A percentile compares a stretch with the other conserved stretches of the same genome.
phyloP scores from a whole-genome alignment of 2,329 filamentous ascomycete species.

The Talaromyces sp. region DNA sequence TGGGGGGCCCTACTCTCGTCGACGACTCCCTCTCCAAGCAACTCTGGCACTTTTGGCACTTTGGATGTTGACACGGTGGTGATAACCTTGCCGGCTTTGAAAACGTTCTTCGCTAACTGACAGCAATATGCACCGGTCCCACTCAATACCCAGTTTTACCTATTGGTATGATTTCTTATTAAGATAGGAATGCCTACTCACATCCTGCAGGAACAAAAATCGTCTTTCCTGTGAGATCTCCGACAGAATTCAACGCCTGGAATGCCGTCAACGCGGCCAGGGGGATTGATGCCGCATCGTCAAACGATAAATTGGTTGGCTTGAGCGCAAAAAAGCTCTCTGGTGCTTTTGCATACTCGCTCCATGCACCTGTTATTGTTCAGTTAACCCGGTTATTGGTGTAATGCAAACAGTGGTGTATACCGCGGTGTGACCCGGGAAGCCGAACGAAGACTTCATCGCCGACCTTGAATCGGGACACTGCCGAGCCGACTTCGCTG shows the following conservation, averaged over 20 bases:
- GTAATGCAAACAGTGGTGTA: background rate
- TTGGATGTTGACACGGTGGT: constrained; percentile 50
- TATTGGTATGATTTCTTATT: background rate
- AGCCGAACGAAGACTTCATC: constrained; percentile 34
- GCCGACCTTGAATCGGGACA: constrained; percentile 31
- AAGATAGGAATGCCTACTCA: constrained; percentile 10
- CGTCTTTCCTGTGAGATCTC: constrained; percentile 45
- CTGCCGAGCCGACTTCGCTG: constrained; percentile 25
- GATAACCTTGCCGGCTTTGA: constrained; percentile 46
- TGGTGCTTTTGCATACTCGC: constrained; percentile 32
- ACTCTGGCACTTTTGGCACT: constrained; percentile 39
- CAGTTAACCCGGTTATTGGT: background rate
- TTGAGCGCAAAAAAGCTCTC: constrained; percentile 33
- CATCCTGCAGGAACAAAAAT: constrained; percentile 47
- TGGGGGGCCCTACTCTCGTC: constrained; percentile 30
- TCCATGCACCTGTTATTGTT: constrained; percentile 24
- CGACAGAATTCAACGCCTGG: constrained; percentile 39
- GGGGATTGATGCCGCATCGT: constrained; percentile 40
- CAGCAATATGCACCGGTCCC: constrained; percentile 42
- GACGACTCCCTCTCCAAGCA: constrained; percentile 39
- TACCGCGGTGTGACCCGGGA: constrained; percentile 19
- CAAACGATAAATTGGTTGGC: constrained; percentile 36
- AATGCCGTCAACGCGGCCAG: constrained; percentile 37
- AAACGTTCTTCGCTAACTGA: constrained; percentile 48
- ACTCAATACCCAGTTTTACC: constrained; percentile 28